Conservation (phyloP, 1,284 basidiomycete species). For the Schizophyllum commune region DNA sequence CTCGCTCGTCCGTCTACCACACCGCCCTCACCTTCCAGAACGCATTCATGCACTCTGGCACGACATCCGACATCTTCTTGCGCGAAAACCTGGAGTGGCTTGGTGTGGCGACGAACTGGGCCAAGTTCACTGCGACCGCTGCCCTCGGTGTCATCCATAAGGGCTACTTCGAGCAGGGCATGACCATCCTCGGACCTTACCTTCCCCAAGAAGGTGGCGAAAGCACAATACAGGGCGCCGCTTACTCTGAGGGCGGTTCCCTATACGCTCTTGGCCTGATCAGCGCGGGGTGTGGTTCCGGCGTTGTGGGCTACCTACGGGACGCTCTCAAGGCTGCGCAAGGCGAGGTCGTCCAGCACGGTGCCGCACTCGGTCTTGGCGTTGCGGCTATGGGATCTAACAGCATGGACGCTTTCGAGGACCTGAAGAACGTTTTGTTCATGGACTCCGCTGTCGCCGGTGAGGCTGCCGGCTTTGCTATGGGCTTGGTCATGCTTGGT, state of each 20-base stretch:
- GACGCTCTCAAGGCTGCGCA: slow-evolving; percentile 67
- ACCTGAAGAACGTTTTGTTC: slow-evolving; percentile 83
- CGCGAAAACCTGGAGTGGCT: slow-evolving; percentile 96
- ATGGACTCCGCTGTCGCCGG: slow-evolving; percentile 91
- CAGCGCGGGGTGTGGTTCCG: slow-evolving; percentile 77
- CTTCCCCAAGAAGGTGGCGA: slow-evolving; percentile 72
- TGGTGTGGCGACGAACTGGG: slow-evolving; percentile 90
- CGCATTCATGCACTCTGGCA: slow-evolving; percentile 93
- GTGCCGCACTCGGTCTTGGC: slow-evolving; percentile 89
- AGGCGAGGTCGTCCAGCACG: slow-evolving; percentile 89
- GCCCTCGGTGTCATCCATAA: slow-evolving; percentile 95
- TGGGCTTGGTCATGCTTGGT: slow-evolving; percentile 95
- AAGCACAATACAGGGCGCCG: slow-evolving; percentile 64
- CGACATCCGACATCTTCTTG: slow-evolving; percentile 87
- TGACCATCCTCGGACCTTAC: slow-evolving; percentile 90
- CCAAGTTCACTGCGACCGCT: slow-evolving; percentile 93
- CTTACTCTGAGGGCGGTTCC: slow-evolving; percentile 90
- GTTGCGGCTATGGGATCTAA: slow-evolving; percentile 89
- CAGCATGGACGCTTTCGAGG: slow-evolving; percentile 84
- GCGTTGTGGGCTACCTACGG: slow-evolving; percentile 64
- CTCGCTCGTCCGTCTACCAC: slow-evolving; percentile 93
- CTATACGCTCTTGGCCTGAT: slow-evolving; percentile 93
- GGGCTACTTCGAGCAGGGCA: slow-evolving; percentile 88
- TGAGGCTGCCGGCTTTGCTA: slow-evolving; percentile 90
- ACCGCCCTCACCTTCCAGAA: slow-evolving; percentile 92